Percentiles rank a stretch among this genome's conserved stretches.
Evolutionary conservation across 2,329 filamentous ascomycete genomes (phyloP).

Genomic region (Metarhizium brunneum): DNA sequence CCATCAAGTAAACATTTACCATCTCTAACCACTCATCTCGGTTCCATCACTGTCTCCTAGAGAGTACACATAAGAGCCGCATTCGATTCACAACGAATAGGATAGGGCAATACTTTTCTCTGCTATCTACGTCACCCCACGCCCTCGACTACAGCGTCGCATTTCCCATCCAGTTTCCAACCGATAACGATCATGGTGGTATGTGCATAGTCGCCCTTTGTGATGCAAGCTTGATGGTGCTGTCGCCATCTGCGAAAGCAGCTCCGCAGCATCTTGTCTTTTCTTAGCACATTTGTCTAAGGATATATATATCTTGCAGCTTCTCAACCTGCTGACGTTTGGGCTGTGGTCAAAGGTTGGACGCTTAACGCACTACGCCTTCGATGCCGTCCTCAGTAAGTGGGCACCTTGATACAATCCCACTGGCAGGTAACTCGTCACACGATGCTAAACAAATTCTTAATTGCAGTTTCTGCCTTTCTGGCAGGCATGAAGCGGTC

Average conservation of each 20-base stretch:
- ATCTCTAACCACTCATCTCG: not conserved
- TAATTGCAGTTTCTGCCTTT: constrained; percentile 72
- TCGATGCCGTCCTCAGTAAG: constrained; percentile 88
- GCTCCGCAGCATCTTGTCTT: not conserved
- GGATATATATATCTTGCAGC: constrained; percentile 29
- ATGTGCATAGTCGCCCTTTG: constrained; percentile 11
- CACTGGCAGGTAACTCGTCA: not conserved
- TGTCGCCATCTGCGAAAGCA: not conserved
- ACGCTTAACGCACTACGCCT: constrained; percentile 86
- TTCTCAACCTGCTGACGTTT: constrained; percentile 61
- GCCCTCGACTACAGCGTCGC: not conserved
- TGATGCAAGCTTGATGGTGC: not conserved
- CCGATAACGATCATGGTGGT: constrained; percentile 22
- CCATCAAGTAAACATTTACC: not conserved
- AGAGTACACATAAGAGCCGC: not conserved
- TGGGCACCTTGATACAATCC: constrained; percentile 10
- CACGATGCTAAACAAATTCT: not conserved
- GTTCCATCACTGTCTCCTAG: not conserved
- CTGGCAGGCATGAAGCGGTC: constrained; percentile 96
- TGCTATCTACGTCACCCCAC: not conserved
- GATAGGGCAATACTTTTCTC: not conserved
- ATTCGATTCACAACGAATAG: not conserved
- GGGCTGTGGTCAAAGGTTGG: constrained; percentile 73
- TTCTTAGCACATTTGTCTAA: constrained; percentile 20
- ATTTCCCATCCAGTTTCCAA: not conserved